Conservation (phyloP, 1,139 yeast species). For the Hyphopichia wangnamkhiaoensis region DNA sequence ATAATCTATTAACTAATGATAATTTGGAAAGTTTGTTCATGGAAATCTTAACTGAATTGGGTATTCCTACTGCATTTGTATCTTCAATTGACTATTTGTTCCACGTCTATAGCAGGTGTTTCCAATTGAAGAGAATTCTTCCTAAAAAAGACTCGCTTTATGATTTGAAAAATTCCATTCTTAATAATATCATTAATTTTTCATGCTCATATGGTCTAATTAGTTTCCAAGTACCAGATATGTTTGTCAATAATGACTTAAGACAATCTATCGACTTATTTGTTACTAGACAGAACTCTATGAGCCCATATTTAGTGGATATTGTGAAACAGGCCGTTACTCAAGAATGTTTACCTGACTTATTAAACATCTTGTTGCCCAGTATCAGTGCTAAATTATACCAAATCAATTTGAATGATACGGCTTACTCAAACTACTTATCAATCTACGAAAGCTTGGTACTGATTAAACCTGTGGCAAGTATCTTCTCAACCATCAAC, state of each 20-base stretch:
- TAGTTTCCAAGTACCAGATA: constrained; percentile 67
- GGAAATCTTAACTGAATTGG: constrained; percentile 56
- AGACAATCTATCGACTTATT: constrained; percentile 27
- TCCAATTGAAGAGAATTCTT: constrained; percentile 38
- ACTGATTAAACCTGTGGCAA: constrained; percentile 62
- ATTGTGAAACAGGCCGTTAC: constrained; percentile 60
- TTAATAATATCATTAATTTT: constrained; percentile 54
- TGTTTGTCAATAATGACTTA: constrained; percentile 51
- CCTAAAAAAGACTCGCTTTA: constrained; percentile 42
- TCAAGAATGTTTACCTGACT: constrained; percentile 64
- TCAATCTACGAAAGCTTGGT: constrained; percentile 61
- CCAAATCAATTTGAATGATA: constrained; percentile 42
- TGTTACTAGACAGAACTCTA: constrained; percentile 34
- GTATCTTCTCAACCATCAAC: constrained; percentile 56
- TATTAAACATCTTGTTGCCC: constrained; percentile 60
- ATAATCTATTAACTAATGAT: constrained; percentile 22
- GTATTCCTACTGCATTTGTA: constrained; percentile 30
- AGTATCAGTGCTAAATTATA: constrained; percentile 33
- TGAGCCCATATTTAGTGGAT: constrained; percentile 58
- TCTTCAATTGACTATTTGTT: constrained; percentile 50
- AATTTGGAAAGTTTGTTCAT: constrained; percentile 51
- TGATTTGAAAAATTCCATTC: constrained; percentile 37
- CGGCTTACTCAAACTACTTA: constrained; percentile 52
- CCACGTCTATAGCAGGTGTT: constrained; percentile 43
- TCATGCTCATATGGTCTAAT: constrained; percentile 70